phyloP scores from a whole-genome alignment of 192 early-diverging fungal genomes.

The Haplosporangium gracile region DNA sequence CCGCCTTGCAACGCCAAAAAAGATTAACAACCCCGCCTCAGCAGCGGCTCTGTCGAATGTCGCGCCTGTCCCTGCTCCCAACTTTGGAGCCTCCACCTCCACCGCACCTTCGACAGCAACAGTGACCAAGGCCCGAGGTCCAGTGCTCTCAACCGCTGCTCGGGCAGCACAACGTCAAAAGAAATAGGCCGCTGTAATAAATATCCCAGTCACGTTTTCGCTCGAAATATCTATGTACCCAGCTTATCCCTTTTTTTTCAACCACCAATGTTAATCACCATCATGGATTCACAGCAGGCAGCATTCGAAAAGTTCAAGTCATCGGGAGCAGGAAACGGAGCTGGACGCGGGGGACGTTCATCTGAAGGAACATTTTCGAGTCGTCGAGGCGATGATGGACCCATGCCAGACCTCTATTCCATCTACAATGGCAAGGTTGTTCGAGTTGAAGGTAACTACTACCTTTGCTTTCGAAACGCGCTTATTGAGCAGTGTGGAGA shows the following conservation, averaged over 20 bases:
- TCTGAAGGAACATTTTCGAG: not conserved
- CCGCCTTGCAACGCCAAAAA: slow-evolving; percentile 51
- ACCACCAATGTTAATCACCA: not conserved
- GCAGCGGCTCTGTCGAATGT: not conserved
- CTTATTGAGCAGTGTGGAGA: too few species aligned
- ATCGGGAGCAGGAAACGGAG: slow-evolving; percentile 7
- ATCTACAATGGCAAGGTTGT: slow-evolving; percentile 55
- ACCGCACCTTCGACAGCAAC: slow-evolving; percentile 10
- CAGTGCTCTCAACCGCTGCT: slow-evolving; percentile 43
- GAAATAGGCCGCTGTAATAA: slow-evolving; percentile 13
- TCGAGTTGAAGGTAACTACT: slow-evolving; percentile 34
- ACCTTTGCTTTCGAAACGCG: not conserved
- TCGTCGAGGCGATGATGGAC: slow-evolving; percentile 16
- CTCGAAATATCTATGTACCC: not conserved
- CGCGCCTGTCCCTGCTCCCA: not conserved
- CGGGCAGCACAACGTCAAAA: slow-evolving; percentile 44
- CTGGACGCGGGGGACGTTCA: not conserved
- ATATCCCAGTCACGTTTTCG: not conserved
- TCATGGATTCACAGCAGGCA: slow-evolving; percentile 56
- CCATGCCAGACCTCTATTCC: slow-evolving; percentile 57
- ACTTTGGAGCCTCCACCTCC: not conserved
- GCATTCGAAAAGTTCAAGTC: slow-evolving; percentile 57
- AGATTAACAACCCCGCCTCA: slow-evolving; percentile 12
- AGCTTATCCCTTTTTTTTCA: not conserved
- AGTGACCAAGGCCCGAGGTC: slow-evolving; percentile 27